These are phyloP conservation scores for Chaetomium tenue DNA, from an alignment of 495 filamentous ascomycete genomes.

Conservation along the genomic window DNA sequence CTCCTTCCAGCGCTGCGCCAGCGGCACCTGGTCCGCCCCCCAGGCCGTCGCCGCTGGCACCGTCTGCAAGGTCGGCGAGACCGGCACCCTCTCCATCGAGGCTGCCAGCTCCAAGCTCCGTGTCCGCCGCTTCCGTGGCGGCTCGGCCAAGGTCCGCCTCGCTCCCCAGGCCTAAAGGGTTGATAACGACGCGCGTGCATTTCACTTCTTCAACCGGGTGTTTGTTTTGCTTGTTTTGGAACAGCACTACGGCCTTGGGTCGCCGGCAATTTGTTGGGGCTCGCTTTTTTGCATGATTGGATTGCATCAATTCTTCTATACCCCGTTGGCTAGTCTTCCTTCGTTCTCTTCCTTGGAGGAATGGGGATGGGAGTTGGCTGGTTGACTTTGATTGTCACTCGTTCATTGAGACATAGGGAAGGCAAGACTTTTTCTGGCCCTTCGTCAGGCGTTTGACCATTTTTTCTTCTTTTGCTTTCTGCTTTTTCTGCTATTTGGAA, in stretches of 20 bases:
- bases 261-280: background rate
- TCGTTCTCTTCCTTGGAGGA: background rate
- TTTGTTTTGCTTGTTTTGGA: no score
- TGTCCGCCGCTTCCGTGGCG: background rate
- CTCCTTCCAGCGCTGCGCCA: slow-evolving; percentile 64
- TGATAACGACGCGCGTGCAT: background rate
- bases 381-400: slow-evolving; percentile 14
- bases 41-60: slow-evolving; percentile 60
- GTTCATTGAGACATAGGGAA: slow-evolving; percentile 10
- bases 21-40: slow-evolving; percentile 56
- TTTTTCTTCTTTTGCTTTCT: background rate
- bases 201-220: background rate
- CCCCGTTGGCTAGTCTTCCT: slow-evolving; percentile 3
- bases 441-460: slow-evolving; percentile 2
- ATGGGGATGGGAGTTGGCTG: background rate
- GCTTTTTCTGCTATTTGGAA: background rate
- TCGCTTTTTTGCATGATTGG: background rate
- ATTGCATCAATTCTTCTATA: slow-evolving; percentile 14
- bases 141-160: slow-evolving; percentile 2
- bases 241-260: background rate
- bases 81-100: slow-evolving; percentile 38
- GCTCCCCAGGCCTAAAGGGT: background rate
- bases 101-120: background rate
- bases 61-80: slow-evolving; percentile 54
- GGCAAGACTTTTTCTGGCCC: background rate